phyloP scores from a whole-genome alignment of 2,329 filamentous ascomycete genomes.

The Xylaria sp. region DNA sequence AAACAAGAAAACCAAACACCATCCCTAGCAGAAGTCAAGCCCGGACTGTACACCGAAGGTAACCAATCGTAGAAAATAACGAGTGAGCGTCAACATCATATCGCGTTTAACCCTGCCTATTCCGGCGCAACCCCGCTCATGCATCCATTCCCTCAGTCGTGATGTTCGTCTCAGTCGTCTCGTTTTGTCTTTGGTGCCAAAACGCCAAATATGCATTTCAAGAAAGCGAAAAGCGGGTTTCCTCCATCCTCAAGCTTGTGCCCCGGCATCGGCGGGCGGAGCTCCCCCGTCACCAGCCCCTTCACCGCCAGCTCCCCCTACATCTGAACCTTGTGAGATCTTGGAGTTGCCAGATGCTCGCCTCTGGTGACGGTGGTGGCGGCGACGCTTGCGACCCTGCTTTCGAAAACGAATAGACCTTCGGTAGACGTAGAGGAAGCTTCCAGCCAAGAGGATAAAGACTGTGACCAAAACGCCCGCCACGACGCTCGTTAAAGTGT shows the following conservation, averaged over 20 bases:
- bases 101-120: not conserved
- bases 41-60: not conserved
- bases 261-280: conserved; percentile 5
- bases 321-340: conserved; percentile 24
- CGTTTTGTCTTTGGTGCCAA: not conserved
- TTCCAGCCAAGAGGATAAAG: conserved; percentile 21
- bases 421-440: conserved; percentile 26
- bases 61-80: not conserved
- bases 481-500: conserved; percentile 28
- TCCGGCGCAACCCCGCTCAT: not conserved
- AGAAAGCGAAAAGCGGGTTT: too few species aligned
- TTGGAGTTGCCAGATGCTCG: conserved; percentile 24
- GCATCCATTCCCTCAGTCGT: not conserved
- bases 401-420: conserved; percentile 18
- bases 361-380: conserved; percentile 19
- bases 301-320: not conserved
- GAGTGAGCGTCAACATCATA: not conserved
- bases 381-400: conserved; percentile 18
- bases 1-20: not conserved
- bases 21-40: not conserved
- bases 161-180: not conserved
- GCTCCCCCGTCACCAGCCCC: not conserved
- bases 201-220: not conserved
- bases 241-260: conserved; percentile 3
- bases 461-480: conserved; percentile 27